These are phyloP conservation scores for Cinnamomum chago DNA, from an alignment of 164 flowering plant genomes.

Conservation along the genomic window DNA sequence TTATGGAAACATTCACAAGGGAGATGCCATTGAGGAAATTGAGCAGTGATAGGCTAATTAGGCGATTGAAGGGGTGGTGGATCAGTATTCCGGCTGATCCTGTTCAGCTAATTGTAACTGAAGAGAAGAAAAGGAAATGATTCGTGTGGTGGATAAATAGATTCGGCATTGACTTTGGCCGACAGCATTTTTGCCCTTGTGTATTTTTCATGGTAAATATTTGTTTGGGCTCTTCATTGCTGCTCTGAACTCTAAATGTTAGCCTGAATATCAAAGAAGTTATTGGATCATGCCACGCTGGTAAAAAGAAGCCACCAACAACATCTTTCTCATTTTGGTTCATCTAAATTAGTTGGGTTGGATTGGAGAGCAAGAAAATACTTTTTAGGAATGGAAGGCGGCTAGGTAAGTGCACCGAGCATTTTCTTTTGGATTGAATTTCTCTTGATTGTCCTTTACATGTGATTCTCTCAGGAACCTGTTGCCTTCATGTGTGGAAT, in stretches of 20 bases:
- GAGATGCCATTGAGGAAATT: constrained; percentile 59
- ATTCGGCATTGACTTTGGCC: not conserved
- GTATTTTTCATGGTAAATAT: not conserved
- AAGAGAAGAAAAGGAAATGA: constrained; percentile 32
- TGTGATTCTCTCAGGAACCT: constrained; percentile 36
- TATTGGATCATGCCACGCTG: too few species aligned
- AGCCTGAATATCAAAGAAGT: too few species aligned
- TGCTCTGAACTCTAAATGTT: not conserved
- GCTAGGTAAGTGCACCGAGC: too few species aligned
- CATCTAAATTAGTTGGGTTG: not conserved
- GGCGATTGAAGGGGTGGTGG: constrained; percentile 89
- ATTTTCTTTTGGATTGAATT: too few species aligned
- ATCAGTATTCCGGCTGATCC: constrained; percentile 82
- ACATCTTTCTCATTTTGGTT: not conserved
- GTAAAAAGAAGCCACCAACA: too few species aligned
- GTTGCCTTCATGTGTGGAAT: too few species aligned
- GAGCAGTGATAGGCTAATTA: constrained; percentile 43
- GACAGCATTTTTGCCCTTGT: not conserved
- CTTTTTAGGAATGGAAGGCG: too few species aligned
- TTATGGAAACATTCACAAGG: too few species aligned
- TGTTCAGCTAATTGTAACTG: constrained; percentile 52
- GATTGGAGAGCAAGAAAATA: not conserved
- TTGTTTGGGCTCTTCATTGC: not conserved
- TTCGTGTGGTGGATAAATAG: not conserved
- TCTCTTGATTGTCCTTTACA: too few species aligned